These are phyloP conservation scores for Drosera spatulata DNA, from an alignment of 179 eudicot genomes.

Conservation along the genomic window DNA sequence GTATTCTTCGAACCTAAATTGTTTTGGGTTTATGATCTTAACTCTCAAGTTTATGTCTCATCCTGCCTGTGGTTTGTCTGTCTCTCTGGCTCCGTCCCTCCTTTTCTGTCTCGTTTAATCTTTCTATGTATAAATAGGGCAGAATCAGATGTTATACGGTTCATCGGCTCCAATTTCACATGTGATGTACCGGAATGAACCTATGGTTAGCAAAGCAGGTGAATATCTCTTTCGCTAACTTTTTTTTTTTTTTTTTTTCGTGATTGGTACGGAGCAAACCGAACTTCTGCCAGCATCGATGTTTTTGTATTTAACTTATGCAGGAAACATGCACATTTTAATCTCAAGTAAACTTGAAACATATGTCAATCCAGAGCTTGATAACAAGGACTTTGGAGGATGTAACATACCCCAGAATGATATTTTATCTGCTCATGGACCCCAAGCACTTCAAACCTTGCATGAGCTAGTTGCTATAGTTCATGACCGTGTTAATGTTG, in stretches of 20 bases:
- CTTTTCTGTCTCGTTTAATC: constrained; percentile 3
- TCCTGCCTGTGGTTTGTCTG: background rate
- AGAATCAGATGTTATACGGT: constrained; percentile 54
- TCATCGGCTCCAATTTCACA: constrained; percentile 17
- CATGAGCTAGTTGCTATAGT: constrained; percentile 63
- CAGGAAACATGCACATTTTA: background rate
- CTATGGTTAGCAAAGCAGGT: constrained; percentile 40
- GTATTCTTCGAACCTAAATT: background rate
- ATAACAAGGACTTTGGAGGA: constrained; percentile 10
- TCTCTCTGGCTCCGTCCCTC: constrained; percentile 6
- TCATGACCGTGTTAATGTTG: constrained; percentile 46
- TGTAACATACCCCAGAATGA: constrained; percentile 19
- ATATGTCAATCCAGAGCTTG: constrained; percentile 14
- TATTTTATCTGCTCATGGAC: constrained; percentile 49
- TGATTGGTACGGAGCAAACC: background rate
- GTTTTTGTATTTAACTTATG: background rate
- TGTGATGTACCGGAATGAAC: constrained; percentile 11
- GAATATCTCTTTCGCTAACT: background rate
- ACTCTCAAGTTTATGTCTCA: background rate
- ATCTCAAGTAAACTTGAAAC: constrained; percentile 18
- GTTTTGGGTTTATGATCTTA: background rate
- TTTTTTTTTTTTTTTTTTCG: background rate
- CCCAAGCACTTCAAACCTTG: constrained; percentile 41
- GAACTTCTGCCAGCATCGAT: background rate
- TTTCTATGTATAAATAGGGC: constrained; percentile 36